Conservation (phyloP, 2,329 filamentous ascomycete species). For the Aureobasidium sp. region DNA sequence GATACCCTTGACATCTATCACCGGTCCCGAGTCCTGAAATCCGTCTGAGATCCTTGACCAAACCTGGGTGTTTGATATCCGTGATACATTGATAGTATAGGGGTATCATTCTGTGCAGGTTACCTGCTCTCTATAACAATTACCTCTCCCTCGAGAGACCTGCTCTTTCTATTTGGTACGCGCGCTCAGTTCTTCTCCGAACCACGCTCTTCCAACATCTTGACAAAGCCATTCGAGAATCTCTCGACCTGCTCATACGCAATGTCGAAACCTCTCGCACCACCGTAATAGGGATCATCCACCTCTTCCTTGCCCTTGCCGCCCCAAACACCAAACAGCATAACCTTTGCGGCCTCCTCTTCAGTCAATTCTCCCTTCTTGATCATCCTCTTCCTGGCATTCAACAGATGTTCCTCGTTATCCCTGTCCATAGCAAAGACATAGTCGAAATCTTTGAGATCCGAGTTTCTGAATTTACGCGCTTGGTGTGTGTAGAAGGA, state of each 20-base stretch:
- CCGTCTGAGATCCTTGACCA: no score
- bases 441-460: slow-evolving; percentile 84
- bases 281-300: slow-evolving; percentile 90
- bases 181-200: background rate
- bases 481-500: slow-evolving; percentile 61
- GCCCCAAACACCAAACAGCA: slow-evolving; percentile 77
- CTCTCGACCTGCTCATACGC: slow-evolving; percentile 75
- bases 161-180: background rate
- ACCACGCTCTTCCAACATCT: slow-evolving; percentile 40
- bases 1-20: background rate
- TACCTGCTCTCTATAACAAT: background rate
- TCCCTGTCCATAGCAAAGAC: slow-evolving; percentile 88
- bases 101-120: background rate
- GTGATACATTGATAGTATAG: background rate
- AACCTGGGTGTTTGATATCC: background rate
- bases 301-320: slow-evolving; percentile 57
- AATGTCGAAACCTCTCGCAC: slow-evolving; percentile 65
- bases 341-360: slow-evolving; percentile 33
- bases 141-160: background rate
- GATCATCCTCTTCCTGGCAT: slow-evolving; percentile 47
- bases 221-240: slow-evolving; percentile 70
- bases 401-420: slow-evolving; percentile 64
- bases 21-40: no score
- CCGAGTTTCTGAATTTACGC: slow-evolving; percentile 58
- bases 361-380: slow-evolving; percentile 28